Conservation (phyloP, 257 asterid genomes). For the Pogostemon cablin region DNA sequence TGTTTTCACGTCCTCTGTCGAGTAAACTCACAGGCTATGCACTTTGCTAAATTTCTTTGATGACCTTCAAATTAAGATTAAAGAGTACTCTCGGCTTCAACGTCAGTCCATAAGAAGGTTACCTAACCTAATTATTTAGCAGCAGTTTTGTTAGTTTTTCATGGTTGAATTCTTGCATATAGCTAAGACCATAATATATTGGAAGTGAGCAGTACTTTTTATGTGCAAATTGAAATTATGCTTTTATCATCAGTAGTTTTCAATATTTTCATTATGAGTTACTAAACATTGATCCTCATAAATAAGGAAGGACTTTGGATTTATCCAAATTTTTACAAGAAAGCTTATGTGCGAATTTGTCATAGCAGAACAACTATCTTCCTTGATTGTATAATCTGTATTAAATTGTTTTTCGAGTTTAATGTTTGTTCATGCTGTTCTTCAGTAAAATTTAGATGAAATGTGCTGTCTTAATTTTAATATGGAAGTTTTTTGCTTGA, state of each 20-base stretch:
- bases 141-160: neutral
- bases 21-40: conserved; percentile 81
- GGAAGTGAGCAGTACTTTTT: neutral
- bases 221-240: neutral
- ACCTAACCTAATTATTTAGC: conserved; percentile 16
- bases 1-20: conserved; percentile 89
- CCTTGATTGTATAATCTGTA: neutral
- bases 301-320: too few relatives aligned
- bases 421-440: too few relatives aligned
- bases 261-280: too few relatives aligned
- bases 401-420: too few relatives aligned
- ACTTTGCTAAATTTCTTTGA: conserved; percentile 63
- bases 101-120: conserved; percentile 84
- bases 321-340: too few relatives aligned
- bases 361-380: neutral
- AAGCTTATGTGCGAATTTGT: too few relatives aligned
- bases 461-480: too few relatives aligned
- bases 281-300: too few relatives aligned
- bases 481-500: too few relatives aligned
- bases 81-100: conserved; percentile 88
- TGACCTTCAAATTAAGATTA: conserved; percentile 60
- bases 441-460: too few relatives aligned
- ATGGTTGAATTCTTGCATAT: neutral
- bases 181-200: neutral
- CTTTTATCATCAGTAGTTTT: neutral